Evolutionary conservation across 2,329 filamentous ascomycete genomes (phyloP).

Genomic region (Diaporthe vaccinii): DNA sequence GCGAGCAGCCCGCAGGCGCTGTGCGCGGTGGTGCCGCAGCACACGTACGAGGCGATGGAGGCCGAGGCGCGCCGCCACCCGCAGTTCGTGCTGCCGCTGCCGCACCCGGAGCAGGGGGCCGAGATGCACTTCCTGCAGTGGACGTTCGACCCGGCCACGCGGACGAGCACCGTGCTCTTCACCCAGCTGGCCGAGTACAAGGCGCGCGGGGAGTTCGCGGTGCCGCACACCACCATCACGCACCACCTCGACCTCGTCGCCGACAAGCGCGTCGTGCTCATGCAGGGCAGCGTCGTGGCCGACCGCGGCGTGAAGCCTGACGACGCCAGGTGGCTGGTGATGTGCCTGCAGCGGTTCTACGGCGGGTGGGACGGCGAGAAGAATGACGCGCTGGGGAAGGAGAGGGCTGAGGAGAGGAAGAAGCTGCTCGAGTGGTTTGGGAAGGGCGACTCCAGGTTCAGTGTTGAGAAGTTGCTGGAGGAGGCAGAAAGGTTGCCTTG

Average conservation of each 20-base stretch:
- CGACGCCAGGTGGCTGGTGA: conserved; percentile 89
- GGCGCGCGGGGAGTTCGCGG: conserved; percentile 86
- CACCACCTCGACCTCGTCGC: conserved; percentile 86
- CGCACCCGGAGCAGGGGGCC: conserved; percentile 76
- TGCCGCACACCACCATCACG: conserved; percentile 93
- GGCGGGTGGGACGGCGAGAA: conserved; percentile 70
- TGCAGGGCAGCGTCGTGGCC: conserved; percentile 85
- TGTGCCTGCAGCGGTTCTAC: conserved; percentile 97
- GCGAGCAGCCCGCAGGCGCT: conserved; percentile 79
- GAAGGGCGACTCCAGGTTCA: conserved; percentile 82
- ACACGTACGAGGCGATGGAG: conserved; percentile 81
- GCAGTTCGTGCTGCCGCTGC: conserved; percentile 91
- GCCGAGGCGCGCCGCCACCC: conserved; percentile 80
- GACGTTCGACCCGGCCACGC: conserved; percentile 80
- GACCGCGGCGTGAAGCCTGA: conserved; percentile 82
- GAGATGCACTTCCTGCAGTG: conserved; percentile 98
- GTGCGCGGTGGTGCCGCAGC: conserved; percentile 83
- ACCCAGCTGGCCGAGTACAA: conserved; percentile 96
- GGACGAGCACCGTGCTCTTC: conserved; percentile 85
- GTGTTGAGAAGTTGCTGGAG: conserved; percentile 85
- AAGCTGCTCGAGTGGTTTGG: conserved; percentile 86
- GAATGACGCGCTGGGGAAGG: conserved; percentile 57
- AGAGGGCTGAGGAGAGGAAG: conserved; percentile 73
- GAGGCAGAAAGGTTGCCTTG: conserved; percentile 85
- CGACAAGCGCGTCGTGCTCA: conserved; percentile 83